Conservation (phyloP, 768 basidiomycete species). For the Tricholoma bakamatsutake region DNA sequence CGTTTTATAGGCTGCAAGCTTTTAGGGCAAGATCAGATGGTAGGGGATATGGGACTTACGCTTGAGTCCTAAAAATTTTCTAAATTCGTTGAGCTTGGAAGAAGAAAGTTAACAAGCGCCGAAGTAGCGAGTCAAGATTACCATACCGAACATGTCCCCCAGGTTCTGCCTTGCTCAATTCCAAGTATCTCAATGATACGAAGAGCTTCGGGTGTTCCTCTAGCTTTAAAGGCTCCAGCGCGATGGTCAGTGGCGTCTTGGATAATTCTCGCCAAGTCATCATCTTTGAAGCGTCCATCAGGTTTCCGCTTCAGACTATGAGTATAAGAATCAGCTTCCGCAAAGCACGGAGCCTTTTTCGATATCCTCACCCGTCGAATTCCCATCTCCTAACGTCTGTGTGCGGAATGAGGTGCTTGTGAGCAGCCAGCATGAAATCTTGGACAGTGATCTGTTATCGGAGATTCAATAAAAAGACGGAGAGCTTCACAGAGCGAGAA, state of each 20-base stretch:
- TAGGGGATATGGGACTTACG: slow-evolving; percentile 32
- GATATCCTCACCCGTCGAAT: slow-evolving; percentile 39
- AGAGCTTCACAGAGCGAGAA: background rate
- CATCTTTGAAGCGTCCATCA: slow-evolving; percentile 55
- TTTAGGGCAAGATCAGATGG: background rate
- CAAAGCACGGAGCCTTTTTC: background rate
- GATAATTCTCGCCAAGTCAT: slow-evolving; percentile 55
- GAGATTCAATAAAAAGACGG: background rate
- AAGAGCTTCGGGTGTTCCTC: slow-evolving; percentile 62
- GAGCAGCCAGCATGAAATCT: slow-evolving; percentile 34
- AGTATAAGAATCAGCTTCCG: background rate
- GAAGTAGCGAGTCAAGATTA: slow-evolving; percentile 3
- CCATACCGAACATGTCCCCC: slow-evolving; percentile 71
- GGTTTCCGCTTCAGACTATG: slow-evolving; percentile 43
- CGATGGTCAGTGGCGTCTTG: slow-evolving; percentile 53
- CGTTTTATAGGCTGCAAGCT: slow-evolving; percentile 42
- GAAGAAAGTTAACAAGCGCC: slow-evolving; percentile 1
- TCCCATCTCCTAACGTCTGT: slow-evolving; percentile 44
- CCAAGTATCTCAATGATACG: slow-evolving; percentile 64
- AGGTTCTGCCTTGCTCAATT: slow-evolving; percentile 59
- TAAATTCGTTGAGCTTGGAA: slow-evolving; percentile 60
- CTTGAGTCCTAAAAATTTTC: slow-evolving; percentile 64
- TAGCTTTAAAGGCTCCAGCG: slow-evolving; percentile 62
- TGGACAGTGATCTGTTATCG: slow-evolving; percentile 25
- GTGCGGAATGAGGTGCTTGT: slow-evolving; percentile 22